Evolutionary conservation across 2,329 filamentous ascomycete genomes (phyloP), one percentile per base, ranked within the genome.

Genomic region (Cryphonectria radicalis): DNA sequence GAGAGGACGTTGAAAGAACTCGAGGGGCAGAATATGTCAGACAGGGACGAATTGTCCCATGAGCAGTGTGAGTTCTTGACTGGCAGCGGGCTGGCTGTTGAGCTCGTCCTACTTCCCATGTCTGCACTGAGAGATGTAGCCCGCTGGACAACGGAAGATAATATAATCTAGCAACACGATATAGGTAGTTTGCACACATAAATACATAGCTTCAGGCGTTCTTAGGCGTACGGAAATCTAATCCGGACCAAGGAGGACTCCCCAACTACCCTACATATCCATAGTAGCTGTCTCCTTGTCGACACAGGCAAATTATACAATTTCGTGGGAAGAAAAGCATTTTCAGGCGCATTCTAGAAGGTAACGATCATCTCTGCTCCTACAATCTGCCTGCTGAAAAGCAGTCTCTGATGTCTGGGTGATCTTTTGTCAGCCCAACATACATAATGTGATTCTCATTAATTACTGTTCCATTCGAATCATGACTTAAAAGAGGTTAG

Each of bases 21-120:
- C 8, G 60, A 63, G 60, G 22, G 14, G 37, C 60, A 63, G 10
- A 40, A 63, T 3, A 63, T 63, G 60, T 10, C 60, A 19, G 60
- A 63, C 5, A 37, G 60, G 2, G 60, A 63, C 19, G 35, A 40
- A 22, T 40, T 63, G 22, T 63, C 60, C 3, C 32, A 40, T n/a
- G 60, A 43, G 60, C 60, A 63, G n/a, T 63, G 60, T 63, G 60
- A 63, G 8, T 63, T 63, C 37, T 43, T 63, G 60, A 63, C 32
- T 7, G 40, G 40, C 22, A 63, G 40, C 5, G 60, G 60, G 60
- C 37, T 64, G 13, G 62, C n/a, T 3, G 62, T 64, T 6, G 62
- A 64, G 40, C 42, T 64, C n/a, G 62, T 64, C 22, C 62, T 64
- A 7, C 37, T 64, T 11, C 62, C 62, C 62, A 64, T 64, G 62